A percentile compares a stretch with the other conserved stretches of the same genome.
Conservation (phyloP, 2,329 filamentous ascomycete species). For the Trichophyton equinum region DNA sequence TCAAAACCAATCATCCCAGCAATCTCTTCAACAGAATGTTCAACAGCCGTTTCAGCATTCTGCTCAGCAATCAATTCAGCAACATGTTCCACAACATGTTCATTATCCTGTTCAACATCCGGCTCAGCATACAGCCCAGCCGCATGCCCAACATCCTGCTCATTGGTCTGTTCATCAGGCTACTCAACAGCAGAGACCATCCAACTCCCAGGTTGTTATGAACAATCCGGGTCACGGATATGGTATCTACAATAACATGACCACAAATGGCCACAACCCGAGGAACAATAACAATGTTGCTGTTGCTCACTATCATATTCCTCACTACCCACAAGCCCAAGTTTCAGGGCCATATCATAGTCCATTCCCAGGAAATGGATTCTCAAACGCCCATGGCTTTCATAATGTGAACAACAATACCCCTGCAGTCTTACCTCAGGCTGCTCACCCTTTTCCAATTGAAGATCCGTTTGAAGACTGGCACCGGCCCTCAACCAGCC, state of each 20-base stretch:
- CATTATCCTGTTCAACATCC: not conserved
- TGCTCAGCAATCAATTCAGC: not conserved
- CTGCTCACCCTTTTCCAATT: not conserved
- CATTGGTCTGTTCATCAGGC: not conserved
- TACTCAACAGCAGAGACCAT: not conserved
- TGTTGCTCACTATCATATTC: not conserved
- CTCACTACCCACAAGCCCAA: not conserved
- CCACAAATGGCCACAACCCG: not conserved
- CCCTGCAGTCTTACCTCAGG: not conserved
- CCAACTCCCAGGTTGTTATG: not conserved
- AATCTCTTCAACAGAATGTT: not conserved
- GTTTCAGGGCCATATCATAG: not conserved
- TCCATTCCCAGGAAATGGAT: not conserved
- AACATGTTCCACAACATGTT: not conserved
- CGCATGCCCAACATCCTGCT: no score
- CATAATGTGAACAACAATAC: not conserved
- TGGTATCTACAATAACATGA: not conserved
- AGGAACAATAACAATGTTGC: constrained; percentile 1
- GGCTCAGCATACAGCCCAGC: no score
- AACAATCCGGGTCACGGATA: not conserved
- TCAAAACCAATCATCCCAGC: not conserved
- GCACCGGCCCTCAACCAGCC: constrained; percentile 14
- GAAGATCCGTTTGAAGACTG: constrained; percentile 23
- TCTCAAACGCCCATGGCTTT: not conserved
- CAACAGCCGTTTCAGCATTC: not conserved